phyloP scores from a whole-genome alignment of 208 protist genomes.

The Naegleria lovaniensis region DNA sequence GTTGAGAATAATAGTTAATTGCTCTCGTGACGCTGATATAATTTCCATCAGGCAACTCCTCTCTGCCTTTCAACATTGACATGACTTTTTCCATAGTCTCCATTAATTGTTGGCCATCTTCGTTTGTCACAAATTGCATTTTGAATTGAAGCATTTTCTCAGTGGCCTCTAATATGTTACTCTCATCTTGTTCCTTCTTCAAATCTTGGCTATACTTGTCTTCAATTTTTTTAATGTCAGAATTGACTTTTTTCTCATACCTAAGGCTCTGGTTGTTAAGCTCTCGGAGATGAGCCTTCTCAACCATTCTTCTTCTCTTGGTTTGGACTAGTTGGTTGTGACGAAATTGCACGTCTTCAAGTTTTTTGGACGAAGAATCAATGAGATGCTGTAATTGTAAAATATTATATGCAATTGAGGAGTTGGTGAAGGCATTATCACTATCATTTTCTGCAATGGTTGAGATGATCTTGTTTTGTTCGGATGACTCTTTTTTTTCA shows the following conservation, averaged over 20 bases:
- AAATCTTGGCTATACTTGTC: background rate
- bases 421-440: background rate
- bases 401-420: background rate
- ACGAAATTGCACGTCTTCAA: background rate
- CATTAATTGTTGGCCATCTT: background rate
- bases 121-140: background rate
- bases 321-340: background rate
- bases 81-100: background rate
- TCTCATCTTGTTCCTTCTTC: background rate
- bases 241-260: background rate
- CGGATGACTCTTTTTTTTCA: background rate
- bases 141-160: background rate
- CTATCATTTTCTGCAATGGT: background rate
- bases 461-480: background rate
- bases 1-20: background rate
- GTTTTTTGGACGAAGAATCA: background rate
- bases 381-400: background rate
- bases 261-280: background rate
- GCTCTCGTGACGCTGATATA: constrained; percentile 19
- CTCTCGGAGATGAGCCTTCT: background rate
- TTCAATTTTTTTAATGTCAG: background rate
- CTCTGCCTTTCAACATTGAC: background rate
- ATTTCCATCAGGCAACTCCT: constrained; percentile 1
- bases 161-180: background rate
- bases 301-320: background rate